A percentile compares a stretch with the other conserved stretches of the same genome.
Conservation (phyloP, 1,139 yeast genomes). For the Yamadazyma sp. region DNA sequence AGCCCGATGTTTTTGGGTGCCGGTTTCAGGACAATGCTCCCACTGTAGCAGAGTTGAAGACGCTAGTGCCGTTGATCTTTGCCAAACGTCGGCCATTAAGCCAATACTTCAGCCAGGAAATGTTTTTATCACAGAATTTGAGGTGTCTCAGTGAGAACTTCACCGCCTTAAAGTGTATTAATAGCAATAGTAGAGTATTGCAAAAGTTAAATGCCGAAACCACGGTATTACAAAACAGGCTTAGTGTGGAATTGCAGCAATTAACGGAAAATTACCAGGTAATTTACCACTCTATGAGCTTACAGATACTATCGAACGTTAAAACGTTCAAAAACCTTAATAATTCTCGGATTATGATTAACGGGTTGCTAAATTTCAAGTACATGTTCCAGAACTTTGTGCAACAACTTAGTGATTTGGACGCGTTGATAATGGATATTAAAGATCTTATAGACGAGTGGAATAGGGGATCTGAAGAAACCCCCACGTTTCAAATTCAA, state of each 20-base stretch:
- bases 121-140: slow-evolving; percentile 21
- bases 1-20: neutral
- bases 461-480: slow-evolving; percentile 5
- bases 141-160: slow-evolving; percentile 13
- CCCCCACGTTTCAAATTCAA: neutral
- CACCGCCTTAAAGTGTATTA: neutral
- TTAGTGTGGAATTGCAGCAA: slow-evolving; percentile 7
- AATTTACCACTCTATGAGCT: slow-evolving; percentile 12
- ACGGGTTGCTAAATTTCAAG: slow-evolving; percentile 13
- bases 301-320: slow-evolving; percentile 15
- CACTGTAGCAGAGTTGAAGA: slow-evolving; percentile 13
- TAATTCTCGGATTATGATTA: slow-evolving; percentile 15
- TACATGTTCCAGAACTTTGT: slow-evolving; percentile 13
- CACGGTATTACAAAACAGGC: neutral
- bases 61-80: slow-evolving; percentile 14
- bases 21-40: slow-evolving; percentile 6
- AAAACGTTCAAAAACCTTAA: slow-evolving; percentile 12
- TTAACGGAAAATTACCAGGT: slow-evolving; percentile 3
- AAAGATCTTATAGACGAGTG: slow-evolving; percentile 15
- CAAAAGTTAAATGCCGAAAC: slow-evolving; percentile 3
- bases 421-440: slow-evolving; percentile 13
- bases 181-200: slow-evolving; percentile 1
- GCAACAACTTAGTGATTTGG: slow-evolving; percentile 10
- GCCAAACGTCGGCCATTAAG: slow-evolving; percentile 7
- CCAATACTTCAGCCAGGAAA: slow-evolving; percentile 18